These are phyloP conservation scores for Tetracladium marchalianum DNA, from an alignment of 495 filamentous ascomycete species.

Conservation along the genomic window DNA sequence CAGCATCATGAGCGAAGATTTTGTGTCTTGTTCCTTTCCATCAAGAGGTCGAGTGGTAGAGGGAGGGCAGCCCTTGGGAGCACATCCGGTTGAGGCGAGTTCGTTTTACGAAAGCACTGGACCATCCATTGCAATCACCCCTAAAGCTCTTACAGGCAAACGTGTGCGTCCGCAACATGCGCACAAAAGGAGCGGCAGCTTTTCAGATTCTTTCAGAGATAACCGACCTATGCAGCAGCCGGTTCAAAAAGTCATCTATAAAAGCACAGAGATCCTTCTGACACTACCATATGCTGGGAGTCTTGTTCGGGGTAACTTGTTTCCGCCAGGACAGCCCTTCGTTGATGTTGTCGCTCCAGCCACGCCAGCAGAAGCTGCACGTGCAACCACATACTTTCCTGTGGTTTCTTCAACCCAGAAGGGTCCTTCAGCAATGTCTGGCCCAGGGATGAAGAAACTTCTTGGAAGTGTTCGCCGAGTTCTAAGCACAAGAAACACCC, in stretches of 20 bases:
- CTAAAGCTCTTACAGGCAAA: constrained; percentile 41
- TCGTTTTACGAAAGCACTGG: constrained; percentile 28
- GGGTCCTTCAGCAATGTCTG: constrained; percentile 36
- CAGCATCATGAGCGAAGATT: constrained; percentile 47
- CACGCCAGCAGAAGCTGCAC: constrained; percentile 34
- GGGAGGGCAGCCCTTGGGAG: constrained; percentile 23
- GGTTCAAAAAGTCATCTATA: constrained; percentile 35
- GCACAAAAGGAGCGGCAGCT: constrained; percentile 43
- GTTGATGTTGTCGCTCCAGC: constrained; percentile 60
- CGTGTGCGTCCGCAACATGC: constrained; percentile 30
- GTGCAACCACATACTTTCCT: constrained; percentile 40
- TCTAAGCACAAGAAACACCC: constrained; percentile 56
- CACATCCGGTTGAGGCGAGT: constrained; percentile 53
- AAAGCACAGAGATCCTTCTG: constrained; percentile 47
- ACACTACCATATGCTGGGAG: constrained; percentile 66
- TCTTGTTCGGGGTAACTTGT: constrained; percentile 72
- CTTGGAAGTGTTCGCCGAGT: constrained; percentile 82
- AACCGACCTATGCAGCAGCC: constrained; percentile 44
- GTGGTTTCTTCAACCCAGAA: constrained; percentile 26
- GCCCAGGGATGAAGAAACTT: constrained; percentile 68
- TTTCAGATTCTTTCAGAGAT: constrained; percentile 83
- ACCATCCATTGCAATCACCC: constrained; percentile 35
- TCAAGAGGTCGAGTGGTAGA: constrained; percentile 42
- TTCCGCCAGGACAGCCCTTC: constrained; percentile 66
- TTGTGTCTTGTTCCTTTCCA: constrained; percentile 77